Evolutionary conservation across 2,329 filamentous ascomycete genomes (phyloP).

Genomic region (Fusarium tricinctum): DNA sequence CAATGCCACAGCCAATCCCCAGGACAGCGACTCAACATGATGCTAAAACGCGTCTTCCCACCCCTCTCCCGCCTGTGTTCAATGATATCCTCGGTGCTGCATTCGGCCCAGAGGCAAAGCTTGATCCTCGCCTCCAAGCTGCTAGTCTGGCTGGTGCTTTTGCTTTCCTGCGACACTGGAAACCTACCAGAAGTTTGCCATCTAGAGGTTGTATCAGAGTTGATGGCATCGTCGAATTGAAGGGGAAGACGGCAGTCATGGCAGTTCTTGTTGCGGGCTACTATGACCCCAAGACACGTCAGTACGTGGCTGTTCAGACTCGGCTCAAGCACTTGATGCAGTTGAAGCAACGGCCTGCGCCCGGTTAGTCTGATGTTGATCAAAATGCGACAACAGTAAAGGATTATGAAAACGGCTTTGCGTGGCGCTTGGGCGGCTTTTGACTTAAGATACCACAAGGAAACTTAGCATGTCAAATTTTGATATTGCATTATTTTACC

Average conservation of each 20-base stretch:
- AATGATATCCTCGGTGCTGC: conserved; percentile 49
- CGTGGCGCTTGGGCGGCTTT: conserved; percentile 48
- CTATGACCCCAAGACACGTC: conserved; percentile 69
- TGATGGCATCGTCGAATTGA: conserved; percentile 68
- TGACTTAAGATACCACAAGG: conserved; percentile 50
- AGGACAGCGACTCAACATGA: conserved; percentile 47
- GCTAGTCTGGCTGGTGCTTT: conserved; percentile 53
- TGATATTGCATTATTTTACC: conserved; percentile 13
- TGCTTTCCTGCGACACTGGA: conserved; percentile 63
- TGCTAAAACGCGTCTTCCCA: conserved; percentile 38
- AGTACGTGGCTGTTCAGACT: conserved; percentile 59
- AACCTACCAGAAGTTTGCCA: conserved; percentile 58
- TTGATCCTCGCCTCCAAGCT: conserved; percentile 54
- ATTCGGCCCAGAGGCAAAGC: conserved; percentile 50
- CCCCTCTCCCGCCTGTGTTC: conserved; percentile 45
- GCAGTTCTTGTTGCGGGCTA: conserved; percentile 66
- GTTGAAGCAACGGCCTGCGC: conserved; percentile 56
- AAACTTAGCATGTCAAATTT: conserved; percentile 41
- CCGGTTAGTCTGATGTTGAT: conserved; percentile 41
- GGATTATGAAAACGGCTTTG: conserved; percentile 38
- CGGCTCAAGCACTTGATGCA: conserved; percentile 61
- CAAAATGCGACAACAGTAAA: neutral
- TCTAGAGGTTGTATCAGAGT: conserved; percentile 67
- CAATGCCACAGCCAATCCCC: conserved; percentile 44
- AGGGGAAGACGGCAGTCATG: conserved; percentile 61